phyloP scores from a whole-genome alignment of 2,329 filamentous ascomycete species.

The Septoria petroselini region DNA sequence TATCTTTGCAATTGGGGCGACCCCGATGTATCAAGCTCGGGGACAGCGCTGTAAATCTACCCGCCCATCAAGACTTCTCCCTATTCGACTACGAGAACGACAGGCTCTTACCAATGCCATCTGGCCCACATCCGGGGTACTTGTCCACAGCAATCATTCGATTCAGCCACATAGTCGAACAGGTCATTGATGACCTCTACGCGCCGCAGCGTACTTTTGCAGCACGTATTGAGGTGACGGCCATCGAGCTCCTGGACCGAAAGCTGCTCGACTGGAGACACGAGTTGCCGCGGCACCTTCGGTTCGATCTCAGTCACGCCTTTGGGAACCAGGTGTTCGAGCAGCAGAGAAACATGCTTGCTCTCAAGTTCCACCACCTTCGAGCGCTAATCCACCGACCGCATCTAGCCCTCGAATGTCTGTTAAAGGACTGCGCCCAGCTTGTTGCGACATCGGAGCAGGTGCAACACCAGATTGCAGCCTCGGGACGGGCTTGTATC shows the following conservation, averaged over 20 bases:
- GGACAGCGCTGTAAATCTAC: conserved; percentile 8
- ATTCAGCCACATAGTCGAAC: conserved; percentile 9
- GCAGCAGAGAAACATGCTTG: conserved; percentile 11
- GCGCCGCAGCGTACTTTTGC: conserved; percentile 7
- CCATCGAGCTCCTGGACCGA: conserved; percentile 13
- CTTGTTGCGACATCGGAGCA: not conserved
- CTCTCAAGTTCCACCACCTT: conserved; percentile 17
- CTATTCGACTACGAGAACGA: conserved; percentile 14
- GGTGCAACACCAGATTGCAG: conserved; percentile 6
- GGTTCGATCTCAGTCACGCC: conserved; percentile 16
- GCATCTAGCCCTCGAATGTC: conserved; percentile 12
- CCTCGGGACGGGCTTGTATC: conserved; percentile 13
- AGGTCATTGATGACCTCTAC: conserved; percentile 16
- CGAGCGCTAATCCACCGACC: conserved; percentile 14
- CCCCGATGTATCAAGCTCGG: conserved; percentile 1
- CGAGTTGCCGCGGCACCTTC: conserved; percentile 12
- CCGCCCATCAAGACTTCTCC: conserved; percentile 9
- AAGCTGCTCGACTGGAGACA: conserved; percentile 15
- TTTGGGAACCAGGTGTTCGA: conserved; percentile 4
- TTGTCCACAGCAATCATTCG: conserved; percentile 4
- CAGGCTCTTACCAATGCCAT: conserved; percentile 1
- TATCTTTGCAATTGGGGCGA: conserved; percentile 11
- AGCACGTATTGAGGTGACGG: conserved; percentile 1
- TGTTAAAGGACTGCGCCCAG: not conserved
- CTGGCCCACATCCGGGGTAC: conserved; percentile 2